Evolutionary conservation across 2,329 filamentous ascomycete species (phyloP), one percentile per base, ranked within the genome.

Genomic region (Penicillium sp.): DNA sequence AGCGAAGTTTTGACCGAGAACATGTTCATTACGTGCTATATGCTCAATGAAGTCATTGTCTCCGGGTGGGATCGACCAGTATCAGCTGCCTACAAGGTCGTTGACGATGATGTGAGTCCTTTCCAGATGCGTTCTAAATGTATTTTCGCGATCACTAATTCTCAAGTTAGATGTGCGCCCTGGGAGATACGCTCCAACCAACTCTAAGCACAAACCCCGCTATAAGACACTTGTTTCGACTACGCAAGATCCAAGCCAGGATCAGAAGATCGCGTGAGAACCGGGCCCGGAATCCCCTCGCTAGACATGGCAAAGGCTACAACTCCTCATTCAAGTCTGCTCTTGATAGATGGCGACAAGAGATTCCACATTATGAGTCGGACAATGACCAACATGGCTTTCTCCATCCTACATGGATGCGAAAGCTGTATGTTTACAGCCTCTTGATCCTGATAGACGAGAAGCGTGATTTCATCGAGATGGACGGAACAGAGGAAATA

Each of bases 1-100:
- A 53, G 51, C 9, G 57, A 58, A 24, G 37, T 47, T 8, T 48
- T 60, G 21, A 54, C 56, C 1, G 61, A 63, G 50, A 57, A 57
- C 12, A 57, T 63, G 52, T 63, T 63, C 6, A 63, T 63, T 21
- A 58, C 60, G 21, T 62, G 60, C 44, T 63, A 58, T 35, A 63
- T 63, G 61, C 49, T 63, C 19, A 63, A 63, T 33, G 61, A 63
- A 29, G 53, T 63, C 15, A 56, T 62, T 40, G 54, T 60, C 8
- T 63, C 58, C 17, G 61, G 61, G 9, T 63, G 61, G 61, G 59
- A 63, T 24, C 47, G 60, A 19, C 61, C 61, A 2, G 59, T 61
- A n/a, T 63, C 60, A 6, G 51, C 52, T 29, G 58, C 58, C 10
- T 62, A 63, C 22, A 53, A 35, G 10, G 56, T 54, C 9, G 51